Base-by-base conservation (phyloP, 495 filamentous ascomycete genomes). In the Aspergillus avenaceus region DNA sequence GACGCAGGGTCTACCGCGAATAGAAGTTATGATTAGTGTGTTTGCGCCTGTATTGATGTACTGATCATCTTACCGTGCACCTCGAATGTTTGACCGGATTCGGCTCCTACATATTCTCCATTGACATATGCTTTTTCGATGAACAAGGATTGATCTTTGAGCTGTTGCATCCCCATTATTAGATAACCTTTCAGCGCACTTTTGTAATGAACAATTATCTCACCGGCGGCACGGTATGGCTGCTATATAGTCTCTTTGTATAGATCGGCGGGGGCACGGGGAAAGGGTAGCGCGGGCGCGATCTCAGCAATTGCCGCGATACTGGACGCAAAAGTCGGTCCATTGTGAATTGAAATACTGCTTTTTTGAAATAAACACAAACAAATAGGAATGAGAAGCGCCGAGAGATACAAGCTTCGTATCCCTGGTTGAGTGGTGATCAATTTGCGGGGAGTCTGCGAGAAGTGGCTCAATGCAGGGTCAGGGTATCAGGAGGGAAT, bases 91-190 rank as follows among this genome's bases (percentile, higher is more conserved):
- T 90, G 81, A 38, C 84, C 84, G 1, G 86, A 89, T 54, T 79
- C 73, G 31, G 88, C 83, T 46, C 73, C 76, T 41, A 93, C 76
- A 85, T 87, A 96, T 72, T 90, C 81, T 57, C 88, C 88, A 67
- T 95, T 89, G 55, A 96, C 83, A 60, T 91, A 96, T 53, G 79
- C 83, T 54, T 89, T 87, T 51, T 87, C 71, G 64, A 89, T 91
- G 60, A 95, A 82, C 21, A 96, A 80, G 4, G 87, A 88, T 23
- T 80, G 78, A 58, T 95, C 90, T 70, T 86, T 90, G 59, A 96
- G 81, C 88, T 88, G 53, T 22, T 31, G 6, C 12, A 24, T 9
- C 9, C 28, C 38, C 28, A 44, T 34, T 8, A 14, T 43, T 42
- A 50, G 49, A 11, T 29, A 53, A 41, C 21, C 21, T 6, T 8